phyloP scores from a whole-genome alignment of 441 rosid genomes.

The Corymbia calophylla region DNA sequence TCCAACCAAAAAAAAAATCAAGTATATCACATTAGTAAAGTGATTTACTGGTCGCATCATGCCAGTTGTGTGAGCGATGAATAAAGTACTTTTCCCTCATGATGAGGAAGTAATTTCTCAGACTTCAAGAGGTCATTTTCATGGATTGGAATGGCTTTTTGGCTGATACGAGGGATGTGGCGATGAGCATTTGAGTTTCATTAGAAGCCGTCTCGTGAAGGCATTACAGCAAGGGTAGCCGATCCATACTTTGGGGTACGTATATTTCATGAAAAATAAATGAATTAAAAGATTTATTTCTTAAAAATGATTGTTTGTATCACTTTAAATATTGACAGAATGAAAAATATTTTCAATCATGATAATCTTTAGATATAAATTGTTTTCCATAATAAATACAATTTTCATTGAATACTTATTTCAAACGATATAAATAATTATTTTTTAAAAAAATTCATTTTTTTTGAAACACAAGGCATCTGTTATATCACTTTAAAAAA shows the following conservation, averaged over 20 bases:
- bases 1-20: background rate
- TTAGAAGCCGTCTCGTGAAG: background rate
- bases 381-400: too few relatives aligned
- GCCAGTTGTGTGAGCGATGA: background rate
- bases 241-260: background rate
- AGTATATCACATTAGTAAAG: too few relatives aligned
- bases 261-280: background rate
- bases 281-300: background rate
- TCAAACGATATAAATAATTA: too few relatives aligned
- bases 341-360: too few relatives aligned
- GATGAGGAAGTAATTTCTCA: background rate
- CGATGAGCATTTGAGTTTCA: background rate
- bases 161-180: background rate
- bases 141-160: background rate
- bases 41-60: background rate
- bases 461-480: background rate
- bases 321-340: background rate
- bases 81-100: background rate
- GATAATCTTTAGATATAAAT: background rate
- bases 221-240: background rate
- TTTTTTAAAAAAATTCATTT: background rate
- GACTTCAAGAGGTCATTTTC: background rate
- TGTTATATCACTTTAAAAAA: too few relatives aligned
- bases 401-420: too few relatives aligned
- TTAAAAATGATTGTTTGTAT: background rate